Conservation (phyloP, 2,329 filamentous ascomycete species). For the Plectosphaerella plurivora region DNA sequence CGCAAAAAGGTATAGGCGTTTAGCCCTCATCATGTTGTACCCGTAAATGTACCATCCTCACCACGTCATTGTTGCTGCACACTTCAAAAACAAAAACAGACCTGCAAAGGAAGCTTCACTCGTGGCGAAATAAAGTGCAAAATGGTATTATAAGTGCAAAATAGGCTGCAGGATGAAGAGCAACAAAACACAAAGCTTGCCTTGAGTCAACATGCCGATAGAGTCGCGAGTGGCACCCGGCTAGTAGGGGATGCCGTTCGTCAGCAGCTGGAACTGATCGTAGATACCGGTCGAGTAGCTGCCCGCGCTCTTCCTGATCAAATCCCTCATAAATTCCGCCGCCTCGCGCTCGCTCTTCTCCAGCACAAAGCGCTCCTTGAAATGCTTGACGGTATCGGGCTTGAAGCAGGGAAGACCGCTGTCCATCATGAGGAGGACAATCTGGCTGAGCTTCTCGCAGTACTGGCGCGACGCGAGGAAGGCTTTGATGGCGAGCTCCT, state of each 20-base stretch:
- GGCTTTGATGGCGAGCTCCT: constrained; percentile 92
- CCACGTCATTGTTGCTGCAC: too few relatives aligned
- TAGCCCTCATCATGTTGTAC: too few relatives aligned
- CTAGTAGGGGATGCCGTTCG: constrained; percentile 88
- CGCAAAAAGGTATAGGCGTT: too few relatives aligned
- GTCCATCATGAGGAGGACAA: constrained; percentile 93
- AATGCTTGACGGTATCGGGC: constrained; percentile 88
- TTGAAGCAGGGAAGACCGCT: constrained; percentile 97
- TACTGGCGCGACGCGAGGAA: constrained; percentile 87
- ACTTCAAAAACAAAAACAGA: too few relatives aligned
- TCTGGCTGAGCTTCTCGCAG: constrained; percentile 81
- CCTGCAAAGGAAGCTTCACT: too few relatives aligned
- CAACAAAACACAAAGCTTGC: too few relatives aligned
- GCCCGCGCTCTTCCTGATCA: constrained; percentile 85
- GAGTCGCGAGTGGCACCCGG: background rate
- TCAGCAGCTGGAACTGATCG: constrained; percentile 95
- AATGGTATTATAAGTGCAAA: too few relatives aligned
- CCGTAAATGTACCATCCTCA: too few relatives aligned
- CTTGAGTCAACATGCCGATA: too few relatives aligned
- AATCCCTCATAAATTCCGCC: constrained; percentile 85
- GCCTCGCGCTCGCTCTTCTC: constrained; percentile 91
- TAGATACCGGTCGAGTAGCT: constrained; percentile 93
- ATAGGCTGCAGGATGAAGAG: too few relatives aligned
- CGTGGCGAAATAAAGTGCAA: too few relatives aligned
- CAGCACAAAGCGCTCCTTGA: constrained; percentile 86